A percentile compares a stretch with the other conserved stretches of the same genome.
These are phyloP conservation scores for Aspergillus amoenus DNA, from an alignment of 2,329 filamentous ascomycete species.

Conservation along the genomic window DNA sequence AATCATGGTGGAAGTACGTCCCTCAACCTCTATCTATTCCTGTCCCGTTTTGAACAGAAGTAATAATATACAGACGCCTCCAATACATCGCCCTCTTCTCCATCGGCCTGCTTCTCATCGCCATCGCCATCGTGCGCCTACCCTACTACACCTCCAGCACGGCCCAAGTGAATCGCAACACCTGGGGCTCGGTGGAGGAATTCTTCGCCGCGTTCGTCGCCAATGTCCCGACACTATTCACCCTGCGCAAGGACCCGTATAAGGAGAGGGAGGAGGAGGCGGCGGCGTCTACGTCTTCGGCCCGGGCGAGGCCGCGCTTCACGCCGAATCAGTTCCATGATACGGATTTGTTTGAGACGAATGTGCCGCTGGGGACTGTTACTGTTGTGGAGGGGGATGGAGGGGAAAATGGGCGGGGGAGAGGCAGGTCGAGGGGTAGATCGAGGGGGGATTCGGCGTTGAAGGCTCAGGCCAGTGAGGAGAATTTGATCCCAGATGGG, in stretches of 20 bases:
- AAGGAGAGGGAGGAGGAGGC: not conserved
- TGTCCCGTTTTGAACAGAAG: too few species aligned
- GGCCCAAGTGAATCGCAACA: slow-evolving; percentile 2
- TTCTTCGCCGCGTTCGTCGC: slow-evolving; percentile 12
- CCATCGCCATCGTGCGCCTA: slow-evolving; percentile 10
- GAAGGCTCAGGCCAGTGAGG: not conserved
- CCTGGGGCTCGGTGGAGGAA: slow-evolving; percentile 6
- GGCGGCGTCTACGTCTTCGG: not conserved
- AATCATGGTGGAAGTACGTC: slow-evolving; percentile 8
- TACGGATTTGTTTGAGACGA: slow-evolving; percentile 1
- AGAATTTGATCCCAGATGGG: not conserved
- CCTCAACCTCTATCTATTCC: too few species aligned
- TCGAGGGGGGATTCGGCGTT: not conserved
- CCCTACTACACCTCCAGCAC: slow-evolving; percentile 2
- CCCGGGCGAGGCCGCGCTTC: not conserved
- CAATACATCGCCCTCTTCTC: slow-evolving; percentile 12
- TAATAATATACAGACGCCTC: slow-evolving; percentile 1
- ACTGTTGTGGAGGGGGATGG: not conserved
- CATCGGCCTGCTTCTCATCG: slow-evolving; percentile 11
- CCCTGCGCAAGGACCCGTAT: not conserved
- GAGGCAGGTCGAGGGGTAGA: not conserved
- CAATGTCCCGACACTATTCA: slow-evolving; percentile 14
- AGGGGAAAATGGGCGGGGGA: not conserved
- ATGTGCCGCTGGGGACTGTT: slow-evolving; percentile 4
- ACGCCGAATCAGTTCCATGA: not conserved